Conservation (phyloP, 164 flowering plant species). For the Euptelea pleiosperma region DNA sequence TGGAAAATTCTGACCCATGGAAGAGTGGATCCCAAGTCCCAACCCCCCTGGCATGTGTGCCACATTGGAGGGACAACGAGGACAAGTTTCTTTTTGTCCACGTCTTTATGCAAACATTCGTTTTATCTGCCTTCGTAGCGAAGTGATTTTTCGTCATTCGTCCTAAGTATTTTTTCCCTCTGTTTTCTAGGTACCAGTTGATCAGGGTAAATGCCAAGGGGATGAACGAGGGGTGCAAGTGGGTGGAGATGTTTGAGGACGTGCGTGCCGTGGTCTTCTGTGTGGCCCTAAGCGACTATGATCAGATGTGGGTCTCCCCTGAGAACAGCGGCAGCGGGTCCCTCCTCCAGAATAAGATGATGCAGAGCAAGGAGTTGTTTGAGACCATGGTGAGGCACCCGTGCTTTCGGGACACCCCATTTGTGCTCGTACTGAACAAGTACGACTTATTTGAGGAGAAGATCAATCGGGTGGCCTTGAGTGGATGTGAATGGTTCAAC, state of each 20-base stretch:
- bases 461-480: slow-evolving; percentile 51
- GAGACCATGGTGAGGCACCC: slow-evolving; percentile 78
- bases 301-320: slow-evolving; percentile 51
- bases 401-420: slow-evolving; percentile 86
- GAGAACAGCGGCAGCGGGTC: slow-evolving; percentile 40
- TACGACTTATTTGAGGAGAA: slow-evolving; percentile 91
- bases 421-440: slow-evolving; percentile 80
- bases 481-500: slow-evolving; percentile 81
- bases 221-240: slow-evolving; percentile 92
- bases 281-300: slow-evolving; percentile 77
- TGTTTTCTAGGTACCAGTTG: slow-evolving; percentile 64
- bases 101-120: too few species aligned
- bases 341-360: slow-evolving; percentile 72
- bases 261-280: slow-evolving; percentile 86
- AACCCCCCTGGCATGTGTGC: too few species aligned
- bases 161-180: background rate
- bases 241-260: slow-evolving; percentile 99
- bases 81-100: too few species aligned
- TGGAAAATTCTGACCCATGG: too few species aligned
- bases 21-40: too few species aligned
- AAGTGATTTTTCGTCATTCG: too few species aligned
- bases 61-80: too few species aligned
- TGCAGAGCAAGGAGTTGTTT: slow-evolving; percentile 82
- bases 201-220: slow-evolving; percentile 89
- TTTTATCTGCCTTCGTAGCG: too few species aligned